Conservation (phyloP, 805 yeast species). For the Lachancea quebecensis region DNA sequence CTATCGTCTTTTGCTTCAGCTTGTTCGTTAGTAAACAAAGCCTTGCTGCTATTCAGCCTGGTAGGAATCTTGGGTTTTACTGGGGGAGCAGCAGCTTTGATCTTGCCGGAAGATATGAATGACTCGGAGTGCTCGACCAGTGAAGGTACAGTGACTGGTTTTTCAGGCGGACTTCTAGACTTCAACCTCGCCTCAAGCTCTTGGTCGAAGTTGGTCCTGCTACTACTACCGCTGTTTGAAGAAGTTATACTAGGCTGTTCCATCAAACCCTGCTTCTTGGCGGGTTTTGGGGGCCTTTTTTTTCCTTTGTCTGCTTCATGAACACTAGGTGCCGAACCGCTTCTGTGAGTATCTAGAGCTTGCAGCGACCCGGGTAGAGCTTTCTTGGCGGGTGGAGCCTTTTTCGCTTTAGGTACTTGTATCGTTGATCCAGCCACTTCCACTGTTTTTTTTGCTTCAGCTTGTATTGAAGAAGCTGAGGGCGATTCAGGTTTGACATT, state of each 20-base stretch:
- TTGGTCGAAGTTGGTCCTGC: no score
- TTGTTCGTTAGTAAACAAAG: no score
- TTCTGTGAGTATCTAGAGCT: neutral
- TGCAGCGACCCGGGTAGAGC: conserved; percentile 1
- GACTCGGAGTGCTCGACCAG: neutral
- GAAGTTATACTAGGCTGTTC: neutral
- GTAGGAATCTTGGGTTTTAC: neutral
- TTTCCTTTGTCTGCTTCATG: neutral
- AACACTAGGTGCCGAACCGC: neutral
- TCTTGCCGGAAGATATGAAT: neutral
- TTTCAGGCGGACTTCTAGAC: neutral
- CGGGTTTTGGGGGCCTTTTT: conserved; percentile 1
- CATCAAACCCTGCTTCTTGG: neutral
- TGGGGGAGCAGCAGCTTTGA: conserved; percentile 1
- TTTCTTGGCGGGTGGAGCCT: conserved; percentile 1
- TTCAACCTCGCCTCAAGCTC: conserved; percentile 3
- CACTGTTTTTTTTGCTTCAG: no score
- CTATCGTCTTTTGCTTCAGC: conserved; percentile 4
- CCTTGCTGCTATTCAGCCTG: no score
- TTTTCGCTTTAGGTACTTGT: neutral
- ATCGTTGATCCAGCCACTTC: no score
- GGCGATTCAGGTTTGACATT: no score
- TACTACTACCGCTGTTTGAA: neutral
- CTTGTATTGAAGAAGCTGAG: no score
- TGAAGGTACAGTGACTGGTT: neutral